These are phyloP conservation scores for Plectranthus barbatus DNA, from an alignment of 257 asterid genomes.

Conservation along the genomic window DNA sequence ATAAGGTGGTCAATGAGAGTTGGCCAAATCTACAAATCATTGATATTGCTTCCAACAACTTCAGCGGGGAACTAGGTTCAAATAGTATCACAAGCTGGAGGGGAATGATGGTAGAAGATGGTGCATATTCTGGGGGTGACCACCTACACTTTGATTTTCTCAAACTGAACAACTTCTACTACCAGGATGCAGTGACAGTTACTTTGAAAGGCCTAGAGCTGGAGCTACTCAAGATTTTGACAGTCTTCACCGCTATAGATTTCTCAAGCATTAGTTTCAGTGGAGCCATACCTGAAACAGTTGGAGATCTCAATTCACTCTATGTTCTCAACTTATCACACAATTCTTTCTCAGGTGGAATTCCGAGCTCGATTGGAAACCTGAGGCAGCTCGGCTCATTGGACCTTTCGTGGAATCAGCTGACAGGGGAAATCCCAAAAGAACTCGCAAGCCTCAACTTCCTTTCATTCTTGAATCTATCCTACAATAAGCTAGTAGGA, in stretches of 20 bases:
- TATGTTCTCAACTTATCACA: too few relatives aligned
- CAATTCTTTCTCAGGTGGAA: too few relatives aligned
- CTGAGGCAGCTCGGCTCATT: too few relatives aligned
- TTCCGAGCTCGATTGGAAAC: slow-evolving; percentile 50
- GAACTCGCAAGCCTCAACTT: slow-evolving; percentile 34
- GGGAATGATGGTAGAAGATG: slow-evolving; percentile 29
- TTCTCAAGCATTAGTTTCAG: too few relatives aligned
- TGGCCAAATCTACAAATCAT: slow-evolving; percentile 67
- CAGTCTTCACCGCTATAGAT: too few relatives aligned
- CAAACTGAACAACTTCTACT: too few relatives aligned
- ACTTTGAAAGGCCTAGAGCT: slow-evolving; percentile 51
- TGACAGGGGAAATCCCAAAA: slow-evolving; percentile 35
- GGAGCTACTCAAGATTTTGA: slow-evolving; percentile 53
- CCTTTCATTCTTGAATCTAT: slow-evolving; percentile 34
- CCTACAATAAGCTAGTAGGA: slow-evolving; percentile 37
- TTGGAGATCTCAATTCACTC: too few relatives aligned
- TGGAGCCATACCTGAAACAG: slow-evolving; percentile 36
- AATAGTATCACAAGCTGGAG: too few relatives aligned
- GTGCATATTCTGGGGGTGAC: not conserved
- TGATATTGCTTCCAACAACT: too few relatives aligned
- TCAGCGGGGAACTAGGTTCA: too few relatives aligned
- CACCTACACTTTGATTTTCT: too few relatives aligned
- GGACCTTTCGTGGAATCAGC: too few relatives aligned
- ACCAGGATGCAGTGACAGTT: slow-evolving; percentile 51
- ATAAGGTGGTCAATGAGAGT: slow-evolving; percentile 6